A percentile compares a stretch with the other conserved stretches of the same genome.
Evolutionary conservation across 805 yeast species (phyloP).

Genomic region (Ogataea wickerhamii): DNA sequence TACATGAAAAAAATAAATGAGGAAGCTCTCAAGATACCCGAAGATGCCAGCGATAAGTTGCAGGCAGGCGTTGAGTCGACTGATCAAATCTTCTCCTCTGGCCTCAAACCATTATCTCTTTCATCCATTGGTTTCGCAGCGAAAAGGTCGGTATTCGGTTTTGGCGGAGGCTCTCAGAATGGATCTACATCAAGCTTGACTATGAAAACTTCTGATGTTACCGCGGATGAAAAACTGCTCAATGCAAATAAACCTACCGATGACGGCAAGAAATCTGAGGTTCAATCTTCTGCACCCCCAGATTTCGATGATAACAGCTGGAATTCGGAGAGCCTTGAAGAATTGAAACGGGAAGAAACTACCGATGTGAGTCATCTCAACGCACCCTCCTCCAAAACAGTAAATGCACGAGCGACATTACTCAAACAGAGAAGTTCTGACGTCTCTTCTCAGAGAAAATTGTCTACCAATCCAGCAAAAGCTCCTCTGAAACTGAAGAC

Average conservation of each 20-base stretch:
- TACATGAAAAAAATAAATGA: conserved; percentile 53
- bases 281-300: not conserved
- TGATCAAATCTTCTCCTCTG: conserved; percentile 7
- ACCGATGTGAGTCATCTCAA: not conserved
- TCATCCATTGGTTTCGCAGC: conserved; percentile 21
- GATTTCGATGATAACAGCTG: not conserved
- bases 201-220: conserved; percentile 15
- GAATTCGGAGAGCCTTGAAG: not conserved
- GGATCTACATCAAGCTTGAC: conserved; percentile 18
- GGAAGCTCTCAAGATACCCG: conserved; percentile 38
- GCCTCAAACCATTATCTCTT: conserved; percentile 21
- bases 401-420: too few relatives aligned
- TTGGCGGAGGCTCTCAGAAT: conserved; percentile 13
- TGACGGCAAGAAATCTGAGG: too few relatives aligned
- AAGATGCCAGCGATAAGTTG: conserved; percentile 26
- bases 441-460: too few relatives aligned
- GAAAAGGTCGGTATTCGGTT: conserved; percentile 17
- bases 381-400: too few relatives aligned
- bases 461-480: too few relatives aligned
- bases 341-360: not conserved
- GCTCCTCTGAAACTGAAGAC: conserved; percentile 22
- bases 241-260: not conserved
- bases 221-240: not conserved
- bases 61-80: conserved; percentile 19
- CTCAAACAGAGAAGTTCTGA: too few relatives aligned